Base-by-base conservation (phyloP, 257 asterid genomes). In the Ligustrum vulgare region DNA sequence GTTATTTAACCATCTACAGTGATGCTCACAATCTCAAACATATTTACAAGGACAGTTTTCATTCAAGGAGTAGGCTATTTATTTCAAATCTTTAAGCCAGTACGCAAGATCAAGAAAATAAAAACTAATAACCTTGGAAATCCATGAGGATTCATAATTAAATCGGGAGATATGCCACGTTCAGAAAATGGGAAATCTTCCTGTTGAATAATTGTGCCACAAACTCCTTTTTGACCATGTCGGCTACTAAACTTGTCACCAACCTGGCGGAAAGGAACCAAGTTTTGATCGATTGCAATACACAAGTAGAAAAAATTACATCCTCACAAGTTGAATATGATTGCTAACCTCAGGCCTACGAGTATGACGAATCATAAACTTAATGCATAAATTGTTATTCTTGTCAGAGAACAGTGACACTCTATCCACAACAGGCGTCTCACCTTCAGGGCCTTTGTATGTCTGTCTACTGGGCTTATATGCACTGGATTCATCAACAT, bases 121-220 rank as follows among this genome's bases (percentile, higher is more conserved):
- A 41, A 77, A 64, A 70, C 20, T 16, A 60, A 43, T 32, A 79
- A 90, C 98, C 98, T 94, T 1, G 99, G 99, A 89, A 89, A 94
- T 80, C 98, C 99, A 83, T 94, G 99, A 77, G 98, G 99, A 86
- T 94, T 94, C 99, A 94, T 94, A 82, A 94, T 92, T 71, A 94
- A 84, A 85, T 94, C 98, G n/a, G 99, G 99, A 82, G 98, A 92
- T 77, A 92, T 85, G 80, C 99, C 99, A 69, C 96, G 97, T 79
- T 94, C 99, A 63, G 97, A 91, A 73, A 94, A 94, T 33, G 99
- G 99, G 75, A 94, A 89, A 82, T 92, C 98, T 86, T 94, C 98
- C 82, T 92, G 99, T 74, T 88, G 98, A 80, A 94, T 84, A 75
- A 94, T 89, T 81, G 91, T 89, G 39, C 99, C 99, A 80, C 98